Percentiles rank a stretch among this genome's conserved stretches.
Conservation (phyloP, 2,329 filamentous ascomycete genomes). For the Cytospora piceae region DNA sequence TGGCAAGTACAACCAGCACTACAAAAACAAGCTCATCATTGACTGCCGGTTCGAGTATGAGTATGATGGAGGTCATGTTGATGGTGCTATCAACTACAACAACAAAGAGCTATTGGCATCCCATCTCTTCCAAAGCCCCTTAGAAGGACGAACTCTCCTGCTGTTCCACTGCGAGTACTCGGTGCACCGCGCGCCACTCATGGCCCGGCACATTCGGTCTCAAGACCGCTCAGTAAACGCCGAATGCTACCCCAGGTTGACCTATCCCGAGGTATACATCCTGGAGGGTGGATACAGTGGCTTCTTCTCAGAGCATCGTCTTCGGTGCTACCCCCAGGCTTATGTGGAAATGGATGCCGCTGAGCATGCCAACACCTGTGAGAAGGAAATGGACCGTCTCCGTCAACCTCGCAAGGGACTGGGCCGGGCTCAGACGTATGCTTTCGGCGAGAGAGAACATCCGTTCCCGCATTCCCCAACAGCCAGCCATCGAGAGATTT, state of each 20-base stretch:
- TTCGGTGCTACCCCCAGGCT: slow-evolving; percentile 87
- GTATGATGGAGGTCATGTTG: slow-evolving; percentile 94
- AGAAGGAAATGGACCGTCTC: slow-evolving; percentile 91
- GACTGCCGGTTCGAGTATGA: slow-evolving; percentile 99
- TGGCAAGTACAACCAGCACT: slow-evolving; percentile 76
- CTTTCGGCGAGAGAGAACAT: slow-evolving; percentile 78
- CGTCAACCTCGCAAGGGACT: slow-evolving; percentile 84
- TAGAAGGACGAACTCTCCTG: slow-evolving; percentile 74
- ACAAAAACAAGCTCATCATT: slow-evolving; percentile 82
- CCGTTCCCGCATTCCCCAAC: slow-evolving; percentile 64
- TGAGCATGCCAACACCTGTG: slow-evolving; percentile 89
- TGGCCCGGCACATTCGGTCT: slow-evolving; percentile 91
- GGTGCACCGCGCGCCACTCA: slow-evolving; percentile 91
- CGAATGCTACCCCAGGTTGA: slow-evolving; percentile 83
- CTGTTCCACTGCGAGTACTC: slow-evolving; percentile 99
- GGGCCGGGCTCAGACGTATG: slow-evolving; percentile 88
- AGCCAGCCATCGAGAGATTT: slow-evolving; percentile 50
- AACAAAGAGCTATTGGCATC: slow-evolving; percentile 86
- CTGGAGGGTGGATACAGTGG: slow-evolving; percentile 94
- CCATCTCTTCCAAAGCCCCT: slow-evolving; percentile 73
- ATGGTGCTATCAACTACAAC: slow-evolving; percentile 93
- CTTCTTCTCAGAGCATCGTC: slow-evolving; percentile 80
- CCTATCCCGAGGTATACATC: slow-evolving; percentile 97
- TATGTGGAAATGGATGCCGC: slow-evolving; percentile 97
- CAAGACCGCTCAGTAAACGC: slow-evolving; percentile 85